A percentile compares a stretch with the other conserved stretches of the same genome.
phyloP scores from a whole-genome alignment of 208 protist species.

The Trypanosoma melophagium region DNA sequence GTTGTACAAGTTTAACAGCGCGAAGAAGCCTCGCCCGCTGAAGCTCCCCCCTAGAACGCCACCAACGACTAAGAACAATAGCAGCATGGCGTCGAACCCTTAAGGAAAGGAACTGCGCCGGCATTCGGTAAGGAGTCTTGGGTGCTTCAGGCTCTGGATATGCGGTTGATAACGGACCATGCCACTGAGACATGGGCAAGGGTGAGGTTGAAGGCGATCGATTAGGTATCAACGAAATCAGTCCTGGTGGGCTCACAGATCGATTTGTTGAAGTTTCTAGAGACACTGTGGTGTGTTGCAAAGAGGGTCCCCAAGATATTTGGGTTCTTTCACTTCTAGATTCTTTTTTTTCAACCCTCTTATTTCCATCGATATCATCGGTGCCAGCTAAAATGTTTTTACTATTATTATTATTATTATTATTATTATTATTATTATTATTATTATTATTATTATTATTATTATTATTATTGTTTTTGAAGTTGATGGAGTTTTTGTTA shows the following conservation, averaged over 20 bases:
- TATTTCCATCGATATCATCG: background rate
- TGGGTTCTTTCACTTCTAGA: too few relatives aligned
- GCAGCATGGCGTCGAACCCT: slow-evolving; percentile 3
- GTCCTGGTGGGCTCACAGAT: too few relatives aligned
- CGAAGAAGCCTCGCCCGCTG: background rate
- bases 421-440: background rate
- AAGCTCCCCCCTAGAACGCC: background rate
- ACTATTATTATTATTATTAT: background rate
- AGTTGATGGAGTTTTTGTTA: too few relatives aligned
- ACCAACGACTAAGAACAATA: slow-evolving; percentile 3
- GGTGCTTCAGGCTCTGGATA: background rate
- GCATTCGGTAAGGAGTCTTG: background rate
- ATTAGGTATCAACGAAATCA: too few relatives aligned
- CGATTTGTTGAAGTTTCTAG: too few relatives aligned
- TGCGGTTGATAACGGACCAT: too few relatives aligned
- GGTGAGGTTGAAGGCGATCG: too few relatives aligned
- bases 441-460: background rate
- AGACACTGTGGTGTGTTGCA: too few relatives aligned
- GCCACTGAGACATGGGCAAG: too few relatives aligned
- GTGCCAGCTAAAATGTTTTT: background rate
- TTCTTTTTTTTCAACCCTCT: too few relatives aligned
- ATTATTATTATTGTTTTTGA: background rate
- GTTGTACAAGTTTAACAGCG: background rate
- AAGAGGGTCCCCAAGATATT: too few relatives aligned
- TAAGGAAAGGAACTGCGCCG: background rate